Evolutionary conservation across 2,329 filamentous ascomycete genomes (phyloP).

Genomic region (Bipolaris oryzae): DNA sequence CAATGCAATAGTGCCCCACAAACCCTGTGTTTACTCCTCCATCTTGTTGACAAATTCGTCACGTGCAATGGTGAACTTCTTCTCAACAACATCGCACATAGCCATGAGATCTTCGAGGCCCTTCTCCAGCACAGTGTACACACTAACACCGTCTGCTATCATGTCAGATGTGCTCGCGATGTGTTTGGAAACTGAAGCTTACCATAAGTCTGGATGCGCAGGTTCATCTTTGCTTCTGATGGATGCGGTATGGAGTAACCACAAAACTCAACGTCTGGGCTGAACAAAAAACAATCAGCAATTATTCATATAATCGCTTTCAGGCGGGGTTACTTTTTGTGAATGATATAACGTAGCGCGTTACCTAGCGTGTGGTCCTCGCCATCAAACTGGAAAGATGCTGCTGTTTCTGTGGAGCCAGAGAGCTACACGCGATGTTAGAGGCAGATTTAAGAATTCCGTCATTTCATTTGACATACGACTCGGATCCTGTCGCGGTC

Average conservation of each 20-base stretch:
- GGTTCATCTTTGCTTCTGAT: constrained; percentile 94
- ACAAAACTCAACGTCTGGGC: constrained; percentile 95
- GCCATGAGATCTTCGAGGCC: constrained; percentile 87
- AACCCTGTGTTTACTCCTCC: constrained; percentile 26
- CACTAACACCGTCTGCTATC: constrained; percentile 72
- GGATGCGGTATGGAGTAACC: constrained; percentile 98
- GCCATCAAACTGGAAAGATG: constrained; percentile 91
- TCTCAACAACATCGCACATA: constrained; percentile 90
- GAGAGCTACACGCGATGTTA: constrained; percentile 66
- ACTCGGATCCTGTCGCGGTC: constrained; percentile 55
- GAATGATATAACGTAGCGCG: constrained; percentile 90
- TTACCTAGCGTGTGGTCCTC: constrained; percentile 97
- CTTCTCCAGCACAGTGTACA: constrained; percentile 86
- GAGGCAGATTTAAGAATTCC: neutral
- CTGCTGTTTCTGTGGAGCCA: constrained; percentile 81
- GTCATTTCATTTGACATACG: constrained; percentile 37
- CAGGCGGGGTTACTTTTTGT: constrained; percentile 81
- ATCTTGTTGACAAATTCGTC: constrained; percentile 62
- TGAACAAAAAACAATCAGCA: constrained; percentile 47
- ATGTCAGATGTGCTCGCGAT: constrained; percentile 6
- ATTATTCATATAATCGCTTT: neutral
- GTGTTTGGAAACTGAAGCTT: constrained; percentile 20
- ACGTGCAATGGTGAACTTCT: constrained; percentile 77
- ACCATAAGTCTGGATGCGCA: constrained; percentile 98
- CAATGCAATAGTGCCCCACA: constrained; percentile 31